phyloP scores from a whole-genome alignment of 176 grass and related monocot genomes.

The Otatea glauca region DNA sequence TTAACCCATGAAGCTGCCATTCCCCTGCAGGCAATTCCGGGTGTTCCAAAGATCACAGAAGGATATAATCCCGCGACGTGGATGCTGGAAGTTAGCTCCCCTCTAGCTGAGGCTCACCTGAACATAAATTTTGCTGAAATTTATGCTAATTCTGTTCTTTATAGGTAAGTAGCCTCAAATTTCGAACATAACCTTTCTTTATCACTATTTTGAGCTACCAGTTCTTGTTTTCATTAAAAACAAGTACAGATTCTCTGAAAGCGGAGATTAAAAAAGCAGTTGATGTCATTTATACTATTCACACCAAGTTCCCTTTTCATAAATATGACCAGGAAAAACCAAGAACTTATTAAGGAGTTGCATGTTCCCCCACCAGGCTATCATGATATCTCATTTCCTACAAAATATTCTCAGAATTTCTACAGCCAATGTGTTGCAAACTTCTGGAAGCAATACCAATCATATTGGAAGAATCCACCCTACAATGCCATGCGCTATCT shows the following conservation, averaged over 20 bases:
- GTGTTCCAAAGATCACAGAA: slow-evolving; percentile 71
- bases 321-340: slow-evolving; percentile 48
- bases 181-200: not conserved
- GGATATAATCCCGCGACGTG: slow-evolving; percentile 94
- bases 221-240: not conserved
- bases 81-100: slow-evolving; percentile 79
- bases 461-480: slow-evolving; percentile 94
- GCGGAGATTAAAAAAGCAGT: not conserved
- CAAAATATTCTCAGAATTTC: slow-evolving; percentile 78
- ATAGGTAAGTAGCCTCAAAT: slow-evolving; percentile 52
- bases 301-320: slow-evolving; percentile 4
- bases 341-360: slow-evolving; percentile 78
- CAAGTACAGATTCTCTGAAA: slow-evolving; percentile 4
- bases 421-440: slow-evolving; percentile 63
- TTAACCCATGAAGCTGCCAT: not conserved
- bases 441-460: slow-evolving; percentile 82
- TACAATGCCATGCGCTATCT: slow-evolving; percentile 84
- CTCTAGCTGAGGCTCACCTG: slow-evolving; percentile 60
- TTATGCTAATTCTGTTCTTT: slow-evolving; percentile 71
- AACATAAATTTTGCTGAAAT: slow-evolving; percentile 79
- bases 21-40: slow-evolving; percentile 70
- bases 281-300: not conserved
- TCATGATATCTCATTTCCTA: slow-evolving; percentile 75
- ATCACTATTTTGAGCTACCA: not conserved
- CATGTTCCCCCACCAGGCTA: slow-evolving; percentile 60